Percentiles rank a stretch among this genome's conserved stretches.
phyloP scores from a whole-genome alignment of 2,329 filamentous ascomycete genomes.

The Cytospora piceae region DNA sequence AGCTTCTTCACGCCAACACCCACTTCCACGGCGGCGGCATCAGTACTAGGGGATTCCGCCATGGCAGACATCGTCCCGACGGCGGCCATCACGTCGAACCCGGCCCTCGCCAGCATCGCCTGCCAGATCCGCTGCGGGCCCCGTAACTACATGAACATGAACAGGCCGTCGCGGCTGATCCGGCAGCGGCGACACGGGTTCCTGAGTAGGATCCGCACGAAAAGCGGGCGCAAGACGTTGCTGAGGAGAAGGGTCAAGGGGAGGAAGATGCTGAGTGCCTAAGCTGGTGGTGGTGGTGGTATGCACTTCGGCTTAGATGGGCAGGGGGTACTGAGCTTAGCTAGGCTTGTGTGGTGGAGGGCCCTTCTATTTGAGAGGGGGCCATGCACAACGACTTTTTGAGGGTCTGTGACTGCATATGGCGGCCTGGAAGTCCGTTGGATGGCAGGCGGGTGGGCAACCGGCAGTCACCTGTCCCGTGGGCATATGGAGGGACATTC shows the following conservation, averaged over 20 bases:
- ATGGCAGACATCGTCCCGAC: slow-evolving; percentile 49
- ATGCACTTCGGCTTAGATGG: background rate
- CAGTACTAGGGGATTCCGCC: background rate
- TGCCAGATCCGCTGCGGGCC: slow-evolving; percentile 62
- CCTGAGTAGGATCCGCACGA: slow-evolving; percentile 53
- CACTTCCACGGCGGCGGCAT: slow-evolving; percentile 34
- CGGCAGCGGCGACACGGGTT: slow-evolving; percentile 65
- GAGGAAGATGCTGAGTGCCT: slow-evolving; percentile 48
- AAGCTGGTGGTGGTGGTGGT: slow-evolving; percentile 13
- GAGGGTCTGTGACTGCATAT: background rate
- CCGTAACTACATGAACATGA: slow-evolving; percentile 56
- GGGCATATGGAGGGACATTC: background rate
- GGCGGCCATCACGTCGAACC: slow-evolving; percentile 54
- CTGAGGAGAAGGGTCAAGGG: slow-evolving; percentile 57
- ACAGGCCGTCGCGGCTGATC: slow-evolving; percentile 55
- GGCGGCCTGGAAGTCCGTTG: background rate
- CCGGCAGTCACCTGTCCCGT: background rate
- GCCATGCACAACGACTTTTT: background rate
- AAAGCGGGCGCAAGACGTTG: slow-evolving; percentile 57
- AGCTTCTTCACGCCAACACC: slow-evolving; percentile 30
- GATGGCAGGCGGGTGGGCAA: background rate
- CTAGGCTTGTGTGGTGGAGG: background rate
- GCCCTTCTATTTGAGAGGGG: background rate
- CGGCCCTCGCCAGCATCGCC: slow-evolving; percentile 48
- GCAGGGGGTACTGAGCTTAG: background rate